These are phyloP conservation scores for Conringia planisiliqua DNA, from an alignment of 345 rosid species.

Conservation along the genomic window DNA sequence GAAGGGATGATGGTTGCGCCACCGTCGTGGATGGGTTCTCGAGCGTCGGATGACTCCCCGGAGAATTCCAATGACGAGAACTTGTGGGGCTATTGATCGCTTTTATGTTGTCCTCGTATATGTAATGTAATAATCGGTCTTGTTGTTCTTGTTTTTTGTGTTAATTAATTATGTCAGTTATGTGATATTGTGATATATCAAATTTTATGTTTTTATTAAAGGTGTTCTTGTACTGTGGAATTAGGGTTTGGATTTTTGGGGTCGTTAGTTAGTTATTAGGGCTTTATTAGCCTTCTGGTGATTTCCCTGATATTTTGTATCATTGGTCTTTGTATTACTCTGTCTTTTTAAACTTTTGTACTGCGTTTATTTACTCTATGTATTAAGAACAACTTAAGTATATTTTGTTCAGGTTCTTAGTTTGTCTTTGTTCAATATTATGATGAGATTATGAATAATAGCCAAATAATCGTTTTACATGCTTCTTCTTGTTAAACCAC, in stretches of 20 bases:
- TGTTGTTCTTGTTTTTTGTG: not conserved
- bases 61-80: slow-evolving; percentile 61
- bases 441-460: not conserved
- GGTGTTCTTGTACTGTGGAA: not conserved
- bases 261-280: not conserved
- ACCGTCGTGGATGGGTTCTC: slow-evolving; percentile 56
- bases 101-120: slow-evolving; percentile 2
- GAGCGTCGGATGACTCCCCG: slow-evolving; percentile 54
- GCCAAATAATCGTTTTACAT: not conserved
- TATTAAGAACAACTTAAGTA: not conserved
- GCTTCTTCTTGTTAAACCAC: not conserved
- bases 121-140: not conserved
- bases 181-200: not conserved
- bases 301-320: not conserved
- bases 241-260: not conserved
- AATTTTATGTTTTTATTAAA: not conserved
- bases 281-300: not conserved
- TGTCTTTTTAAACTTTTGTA: no score
- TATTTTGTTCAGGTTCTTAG: not conserved
- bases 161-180: not conserved
- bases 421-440: not conserved
- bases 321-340: not conserved
- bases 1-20: slow-evolving; percentile 88
- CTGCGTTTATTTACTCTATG: not conserved
- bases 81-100: slow-evolving; percentile 59